Conservation (phyloP, 1,139 yeast genomes). For the Pichia norvegensis region DNA sequence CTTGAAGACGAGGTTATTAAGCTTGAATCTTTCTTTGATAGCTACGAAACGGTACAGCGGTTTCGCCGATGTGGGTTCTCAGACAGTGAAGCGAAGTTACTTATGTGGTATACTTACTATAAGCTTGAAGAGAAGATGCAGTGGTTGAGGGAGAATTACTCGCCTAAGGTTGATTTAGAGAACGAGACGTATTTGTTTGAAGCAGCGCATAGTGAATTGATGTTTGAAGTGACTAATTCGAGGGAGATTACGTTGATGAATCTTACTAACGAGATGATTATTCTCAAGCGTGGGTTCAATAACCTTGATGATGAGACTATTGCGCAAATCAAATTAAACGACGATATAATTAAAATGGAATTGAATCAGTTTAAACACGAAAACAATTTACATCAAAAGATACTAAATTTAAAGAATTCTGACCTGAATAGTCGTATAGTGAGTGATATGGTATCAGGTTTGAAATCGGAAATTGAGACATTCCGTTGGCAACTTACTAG, state of each 20-base stretch:
- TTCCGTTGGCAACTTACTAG: conserved; percentile 91
- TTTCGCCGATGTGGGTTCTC: conserved; percentile 43
- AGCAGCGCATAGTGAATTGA: conserved; percentile 84
- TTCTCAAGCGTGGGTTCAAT: conserved; percentile 65
- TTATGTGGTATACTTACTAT: conserved; percentile 42
- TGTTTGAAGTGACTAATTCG: conserved; percentile 69
- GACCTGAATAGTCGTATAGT: conserved; percentile 82
- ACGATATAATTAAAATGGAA: conserved; percentile 75
- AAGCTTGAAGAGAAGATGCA: conserved; percentile 49
- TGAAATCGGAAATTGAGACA: conserved; percentile 80
- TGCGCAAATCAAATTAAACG: conserved; percentile 52
- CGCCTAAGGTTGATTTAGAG: conserved; percentile 67
- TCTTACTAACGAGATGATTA: conserved; percentile 56
- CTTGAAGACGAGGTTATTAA: conserved; percentile 13
- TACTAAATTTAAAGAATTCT: conserved; percentile 63
- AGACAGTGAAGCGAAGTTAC: conserved; percentile 43
- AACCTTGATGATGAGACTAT: conserved; percentile 72
- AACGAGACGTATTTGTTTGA: conserved; percentile 84
- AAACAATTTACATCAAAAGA: conserved; percentile 68
- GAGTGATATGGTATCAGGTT: conserved; percentile 72
- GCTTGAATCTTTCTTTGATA: conserved; percentile 36
- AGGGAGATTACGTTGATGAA: conserved; percentile 68
- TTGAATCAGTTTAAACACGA: conserved; percentile 82
- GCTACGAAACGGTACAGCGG: conserved; percentile 39
- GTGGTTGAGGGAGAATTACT: conserved; percentile 49